Evolutionary conservation across 1,139 yeast genomes (phyloP).

Genomic region (Yamadazyma siamensis): DNA sequence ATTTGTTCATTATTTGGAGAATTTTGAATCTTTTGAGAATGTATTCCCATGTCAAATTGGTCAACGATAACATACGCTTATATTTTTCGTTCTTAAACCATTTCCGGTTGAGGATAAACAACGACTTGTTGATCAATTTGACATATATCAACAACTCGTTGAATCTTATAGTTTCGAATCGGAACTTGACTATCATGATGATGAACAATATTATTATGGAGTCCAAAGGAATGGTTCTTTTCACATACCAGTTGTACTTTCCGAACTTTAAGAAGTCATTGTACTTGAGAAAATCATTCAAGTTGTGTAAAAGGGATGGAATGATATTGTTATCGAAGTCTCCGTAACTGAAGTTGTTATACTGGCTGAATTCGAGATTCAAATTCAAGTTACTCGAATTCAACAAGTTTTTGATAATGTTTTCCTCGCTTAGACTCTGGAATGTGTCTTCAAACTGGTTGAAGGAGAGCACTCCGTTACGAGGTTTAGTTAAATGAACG

Average conservation of each 20-base stretch:
- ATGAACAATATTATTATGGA: slow-evolving; percentile 54
- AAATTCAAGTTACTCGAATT: slow-evolving; percentile 29
- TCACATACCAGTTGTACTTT: slow-evolving; percentile 57
- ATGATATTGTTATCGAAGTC: slow-evolving; percentile 51
- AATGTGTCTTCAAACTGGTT: slow-evolving; percentile 42
- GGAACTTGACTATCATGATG: slow-evolving; percentile 51
- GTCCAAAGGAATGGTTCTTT: slow-evolving; percentile 57
- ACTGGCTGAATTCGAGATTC: slow-evolving; percentile 32
- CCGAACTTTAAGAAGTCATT: slow-evolving; percentile 49
- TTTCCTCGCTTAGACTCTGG: slow-evolving; percentile 37
- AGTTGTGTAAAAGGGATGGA: slow-evolving; percentile 56
- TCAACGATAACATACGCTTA: slow-evolving; percentile 42
- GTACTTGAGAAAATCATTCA: slow-evolving; percentile 50
- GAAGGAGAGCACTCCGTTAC: slow-evolving; percentile 29
- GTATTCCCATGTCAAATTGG: slow-evolving; percentile 44
- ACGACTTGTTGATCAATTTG: slow-evolving; percentile 40
- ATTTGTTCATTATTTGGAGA: slow-evolving; percentile 28
- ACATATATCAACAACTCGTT: slow-evolving; percentile 34
- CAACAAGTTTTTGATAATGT: slow-evolving; percentile 32
- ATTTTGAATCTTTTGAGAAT: slow-evolving; percentile 37
- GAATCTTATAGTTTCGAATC: slow-evolving; percentile 38
- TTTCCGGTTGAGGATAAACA: slow-evolving; percentile 41
- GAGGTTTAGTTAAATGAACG: slow-evolving; percentile 16
- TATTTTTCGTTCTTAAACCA: slow-evolving; percentile 49
- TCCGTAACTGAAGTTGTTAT: slow-evolving; percentile 41